phyloP scores from a whole-genome alignment of 2,329 filamentous ascomycete genomes.

The Cladosporium sp. region DNA sequence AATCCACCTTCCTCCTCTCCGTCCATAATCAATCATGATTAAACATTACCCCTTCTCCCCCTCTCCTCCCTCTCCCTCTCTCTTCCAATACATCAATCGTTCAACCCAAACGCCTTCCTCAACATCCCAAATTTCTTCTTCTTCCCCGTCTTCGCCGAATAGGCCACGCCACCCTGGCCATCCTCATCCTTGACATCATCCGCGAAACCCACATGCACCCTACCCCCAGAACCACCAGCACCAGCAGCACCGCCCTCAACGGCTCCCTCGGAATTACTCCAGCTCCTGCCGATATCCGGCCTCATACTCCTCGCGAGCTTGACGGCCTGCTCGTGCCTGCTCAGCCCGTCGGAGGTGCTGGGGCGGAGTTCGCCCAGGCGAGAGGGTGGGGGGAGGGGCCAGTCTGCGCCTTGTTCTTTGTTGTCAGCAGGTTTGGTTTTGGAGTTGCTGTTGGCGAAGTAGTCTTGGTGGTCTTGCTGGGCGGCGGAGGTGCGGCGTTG shows the following conservation, averaged over 20 bases:
- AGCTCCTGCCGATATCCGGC: constrained; percentile 17
- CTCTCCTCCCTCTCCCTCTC: too few species aligned
- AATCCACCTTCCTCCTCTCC: neutral
- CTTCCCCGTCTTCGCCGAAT: constrained; percentile 36
- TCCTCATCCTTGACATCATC: constrained; percentile 12
- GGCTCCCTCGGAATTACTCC: constrained; percentile 16
- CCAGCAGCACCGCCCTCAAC: neutral
- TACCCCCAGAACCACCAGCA: too few species aligned
- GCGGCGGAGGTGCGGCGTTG: constrained; percentile 24
- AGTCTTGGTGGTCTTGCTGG: neutral
- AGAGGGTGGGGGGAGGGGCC: constrained; percentile 43
- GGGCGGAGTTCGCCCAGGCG: constrained; percentile 22
- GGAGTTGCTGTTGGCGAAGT: constrained; percentile 8
- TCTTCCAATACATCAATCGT: constrained; percentile 43
- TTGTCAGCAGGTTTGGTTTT: neutral
- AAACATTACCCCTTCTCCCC: constrained; percentile 5
- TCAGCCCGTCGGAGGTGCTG: constrained; percentile 28
- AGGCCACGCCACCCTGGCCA: constrained; percentile 26
- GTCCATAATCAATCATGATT: neutral
- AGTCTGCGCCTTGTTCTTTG: constrained; percentile 35
- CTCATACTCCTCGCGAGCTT: constrained; percentile 22
- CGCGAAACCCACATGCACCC: constrained; percentile 10
- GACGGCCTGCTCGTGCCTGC: constrained; percentile 23
- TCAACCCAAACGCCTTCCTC: constrained; percentile 61
- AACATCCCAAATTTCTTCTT: constrained; percentile 67